phyloP scores from a whole-genome alignment of 495 filamentous ascomycete genomes.

The Durotheca rogersii region DNA sequence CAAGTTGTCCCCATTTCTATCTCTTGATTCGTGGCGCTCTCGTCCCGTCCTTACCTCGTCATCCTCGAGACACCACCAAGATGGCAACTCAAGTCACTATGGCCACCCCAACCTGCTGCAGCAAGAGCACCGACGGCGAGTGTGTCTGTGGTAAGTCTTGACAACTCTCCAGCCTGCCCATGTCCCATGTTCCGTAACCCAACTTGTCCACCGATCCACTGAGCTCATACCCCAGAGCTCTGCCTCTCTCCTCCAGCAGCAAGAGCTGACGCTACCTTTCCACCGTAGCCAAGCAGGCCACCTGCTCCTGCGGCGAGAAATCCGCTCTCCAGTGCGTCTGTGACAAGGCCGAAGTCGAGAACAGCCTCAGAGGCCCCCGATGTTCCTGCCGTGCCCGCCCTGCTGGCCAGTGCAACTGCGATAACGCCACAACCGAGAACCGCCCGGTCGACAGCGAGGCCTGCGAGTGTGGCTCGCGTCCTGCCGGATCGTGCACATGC shows the following conservation, averaged over 20 bases:
- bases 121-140: constrained; percentile 44
- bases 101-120: constrained; percentile 51
- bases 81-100: constrained; percentile 36
- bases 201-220: too few species aligned
- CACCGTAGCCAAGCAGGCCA: constrained; percentile 53
- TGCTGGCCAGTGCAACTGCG: constrained; percentile 79
- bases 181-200: too few species aligned
- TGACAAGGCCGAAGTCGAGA: constrained; percentile 75
- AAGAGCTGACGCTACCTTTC: constrained; percentile 7
- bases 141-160: constrained; percentile 51
- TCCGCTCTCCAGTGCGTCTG: constrained; percentile 84
- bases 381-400: constrained; percentile 81
- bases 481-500: constrained; percentile 77
- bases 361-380: constrained; percentile 66
- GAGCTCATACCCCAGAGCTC: too few species aligned
- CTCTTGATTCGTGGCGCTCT: too few species aligned
- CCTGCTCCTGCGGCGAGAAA: constrained; percentile 87
- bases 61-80: constrained; percentile 9
- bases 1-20: too few species aligned
- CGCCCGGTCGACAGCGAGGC: constrained; percentile 47
- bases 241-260: too few species aligned
- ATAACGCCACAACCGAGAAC: constrained; percentile 74
- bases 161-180: background rate
- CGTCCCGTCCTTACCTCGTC: too few species aligned
- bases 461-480: constrained; percentile 77